These are phyloP conservation scores for Brassica carinata DNA, from an alignment of 345 rosid genomes.

Conservation along the genomic window DNA sequence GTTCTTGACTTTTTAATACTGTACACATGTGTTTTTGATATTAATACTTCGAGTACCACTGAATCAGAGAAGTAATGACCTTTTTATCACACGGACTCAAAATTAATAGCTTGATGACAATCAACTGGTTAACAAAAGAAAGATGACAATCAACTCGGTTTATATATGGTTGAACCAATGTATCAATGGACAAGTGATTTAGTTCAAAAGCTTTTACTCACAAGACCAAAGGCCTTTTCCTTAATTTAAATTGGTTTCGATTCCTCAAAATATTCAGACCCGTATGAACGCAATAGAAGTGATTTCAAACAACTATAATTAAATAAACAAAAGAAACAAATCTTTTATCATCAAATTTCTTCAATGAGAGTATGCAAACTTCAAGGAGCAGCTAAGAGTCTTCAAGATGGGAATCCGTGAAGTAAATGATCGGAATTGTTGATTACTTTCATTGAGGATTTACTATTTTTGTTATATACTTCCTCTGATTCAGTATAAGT, in stretches of 20 bases:
- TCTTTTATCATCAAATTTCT: neutral
- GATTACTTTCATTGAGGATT: neutral
- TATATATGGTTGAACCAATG: neutral
- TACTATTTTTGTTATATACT: neutral
- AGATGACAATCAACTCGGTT: neutral
- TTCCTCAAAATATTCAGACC: neutral
- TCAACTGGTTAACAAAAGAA: neutral
- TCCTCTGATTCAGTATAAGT: too few relatives aligned
- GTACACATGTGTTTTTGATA: neutral
- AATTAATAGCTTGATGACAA: neutral
- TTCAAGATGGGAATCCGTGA: neutral
- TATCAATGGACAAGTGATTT: neutral
- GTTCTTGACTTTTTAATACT: neutral
- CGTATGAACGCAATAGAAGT: neutral
- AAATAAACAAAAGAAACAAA: neutral
- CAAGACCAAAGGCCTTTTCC: neutral
- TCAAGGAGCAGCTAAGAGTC: neutral
- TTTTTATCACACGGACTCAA: neutral
- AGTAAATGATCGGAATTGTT: too few relatives aligned
- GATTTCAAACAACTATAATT: neutral
- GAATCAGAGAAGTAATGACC: neutral
- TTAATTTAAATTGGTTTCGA: neutral
- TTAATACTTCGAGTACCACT: neutral
- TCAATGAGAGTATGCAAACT: neutral
- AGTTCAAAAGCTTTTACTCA: neutral